phyloP scores from a whole-genome alignment of 2,329 filamentous ascomycete genomes.

The Seiridium cupressi region DNA sequence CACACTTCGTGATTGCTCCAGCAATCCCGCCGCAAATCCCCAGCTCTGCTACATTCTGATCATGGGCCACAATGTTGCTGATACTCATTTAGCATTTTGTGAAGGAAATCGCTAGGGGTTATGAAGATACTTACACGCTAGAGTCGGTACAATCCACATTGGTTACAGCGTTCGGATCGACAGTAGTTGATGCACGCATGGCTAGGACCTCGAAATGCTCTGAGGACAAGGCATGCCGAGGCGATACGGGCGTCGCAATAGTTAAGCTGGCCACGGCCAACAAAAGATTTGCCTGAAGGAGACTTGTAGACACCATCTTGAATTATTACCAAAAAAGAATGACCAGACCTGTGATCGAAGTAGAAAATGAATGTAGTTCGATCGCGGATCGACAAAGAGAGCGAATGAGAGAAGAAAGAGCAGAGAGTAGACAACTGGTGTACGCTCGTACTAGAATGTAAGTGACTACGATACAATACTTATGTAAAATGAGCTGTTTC shows the following conservation, averaged over 20 bases:
- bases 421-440: not conserved
- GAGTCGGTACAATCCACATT: constrained; percentile 39
- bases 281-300: constrained; percentile 29
- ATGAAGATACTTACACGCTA: constrained; percentile 31
- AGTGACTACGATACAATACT: not conserved
- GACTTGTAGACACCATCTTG: constrained; percentile 31
- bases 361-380: constrained; percentile 5
- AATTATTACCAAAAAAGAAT: constrained; percentile 3
- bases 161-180: constrained; percentile 39
- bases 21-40: constrained; percentile 52
- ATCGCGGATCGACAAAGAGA: constrained; percentile 5
- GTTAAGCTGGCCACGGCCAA: constrained; percentile 27
- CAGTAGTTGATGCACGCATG: constrained; percentile 33
- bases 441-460: too few relatives aligned
- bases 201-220: constrained; percentile 44
- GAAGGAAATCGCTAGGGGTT: not conserved
- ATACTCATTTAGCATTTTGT: too few relatives aligned
- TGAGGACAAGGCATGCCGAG: constrained; percentile 35
- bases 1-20: constrained; percentile 42
- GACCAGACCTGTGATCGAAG: not conserved
- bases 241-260: constrained; percentile 31
- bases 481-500: not conserved
- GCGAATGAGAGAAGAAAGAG: not conserved
- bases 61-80: constrained; percentile 45
- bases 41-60: constrained; percentile 46